Evolutionary conservation across 2,329 filamentous ascomycete species (phyloP), one percentile per base, ranked within the genome.

Genomic region (Tolypocladium paradoxum): DNA sequence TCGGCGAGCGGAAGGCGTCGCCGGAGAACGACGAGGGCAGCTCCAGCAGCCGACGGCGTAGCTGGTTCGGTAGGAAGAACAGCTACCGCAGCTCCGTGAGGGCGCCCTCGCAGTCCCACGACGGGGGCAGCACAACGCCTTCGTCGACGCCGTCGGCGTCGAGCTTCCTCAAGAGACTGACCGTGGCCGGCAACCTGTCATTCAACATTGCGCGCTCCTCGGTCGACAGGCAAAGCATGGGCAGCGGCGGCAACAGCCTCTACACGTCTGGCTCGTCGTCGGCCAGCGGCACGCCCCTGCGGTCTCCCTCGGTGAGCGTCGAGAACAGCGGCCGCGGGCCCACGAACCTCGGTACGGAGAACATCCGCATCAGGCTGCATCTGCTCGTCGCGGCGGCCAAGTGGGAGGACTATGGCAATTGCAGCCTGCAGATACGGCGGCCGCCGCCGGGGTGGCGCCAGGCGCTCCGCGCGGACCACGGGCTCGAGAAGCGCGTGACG

Each of bases 401-500:
- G 66, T 99, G 93, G 93, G 84, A 90, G 56, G 91, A 97, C 65
- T 84, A 91, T 73, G 92, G 93, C 58, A 84, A 88, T 60, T 95
- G 90, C 55, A 78, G 83, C 37, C 73, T 99, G 55, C 89, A 87
- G 18, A 90, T 99, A 62, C 83, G 90, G 65, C 81, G 83, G 20
- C 87, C 89, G n/a, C 85, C 76, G 50, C 79, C 71, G 36, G 81
- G 80, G 7, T 79, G 78, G 67, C 73, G 73, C 43, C 81, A 79
- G 69, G 81, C 77, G 54, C 74, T 82, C 52, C 73, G 76, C 40
- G 79, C 79, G 57, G 75, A 83, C 56, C 78, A 84, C 60, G 83
- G 84, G 20, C 72, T 87, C 57, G 88, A 95, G 72, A 96, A 96
- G 73, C 84, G 92, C 9, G 83, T 99, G 54, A 75, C 95, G 18